Evolutionary conservation across 352 stramenopile species (phyloP), one percentile per base, ranked within the genome.

Genomic region (Phytophthora brassicae): DNA sequence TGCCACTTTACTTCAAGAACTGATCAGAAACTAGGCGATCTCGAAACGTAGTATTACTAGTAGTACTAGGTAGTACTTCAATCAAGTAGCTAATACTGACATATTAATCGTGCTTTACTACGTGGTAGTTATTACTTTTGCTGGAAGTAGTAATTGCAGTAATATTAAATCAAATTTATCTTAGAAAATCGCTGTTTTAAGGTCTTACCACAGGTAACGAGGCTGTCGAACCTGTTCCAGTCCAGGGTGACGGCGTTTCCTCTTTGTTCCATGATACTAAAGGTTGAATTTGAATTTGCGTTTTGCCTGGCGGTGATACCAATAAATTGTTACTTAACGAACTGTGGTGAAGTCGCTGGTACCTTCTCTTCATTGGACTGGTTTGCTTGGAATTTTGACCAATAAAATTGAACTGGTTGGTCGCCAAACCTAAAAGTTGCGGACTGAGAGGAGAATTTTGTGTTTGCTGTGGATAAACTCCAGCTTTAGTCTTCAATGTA

Each of bases 331-430:
- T 61, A 0, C 56, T 36, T 5, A 55, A 39, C 6, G 49, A 66
- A 20, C 26, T 60, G 29, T 54, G 55, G 38, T 61, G 60, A 11
- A 56, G 44, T 4, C 64, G 53, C 12, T 71, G 64, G 14, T 60
- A 60, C 14, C 50, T 24, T 17, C 54, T 50, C 35, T 72, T 72
- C 0, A 42, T 26, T 55, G 49, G 43, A 22, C 50, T 67, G n/a
- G 45, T 68, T 60, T 52, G 54, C 7, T 23, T 52, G 12, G n/a
- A 29, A 46, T 11, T 28, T 61, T 44, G 33, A 23, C 29, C 38
- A 23, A 72, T 2, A 35, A 82, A 82, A 41, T 84, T 80, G 44
- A 84, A 82, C 39, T 74, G 60, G 29, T 70, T 74, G 4, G 70
- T 79, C 2, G 72, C 73, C 60, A 82, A 67, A 3, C 54, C 62